These are phyloP conservation scores for Boletus mariae DNA, from an alignment of 1,284 basidiomycete species.

Conservation along the genomic window DNA sequence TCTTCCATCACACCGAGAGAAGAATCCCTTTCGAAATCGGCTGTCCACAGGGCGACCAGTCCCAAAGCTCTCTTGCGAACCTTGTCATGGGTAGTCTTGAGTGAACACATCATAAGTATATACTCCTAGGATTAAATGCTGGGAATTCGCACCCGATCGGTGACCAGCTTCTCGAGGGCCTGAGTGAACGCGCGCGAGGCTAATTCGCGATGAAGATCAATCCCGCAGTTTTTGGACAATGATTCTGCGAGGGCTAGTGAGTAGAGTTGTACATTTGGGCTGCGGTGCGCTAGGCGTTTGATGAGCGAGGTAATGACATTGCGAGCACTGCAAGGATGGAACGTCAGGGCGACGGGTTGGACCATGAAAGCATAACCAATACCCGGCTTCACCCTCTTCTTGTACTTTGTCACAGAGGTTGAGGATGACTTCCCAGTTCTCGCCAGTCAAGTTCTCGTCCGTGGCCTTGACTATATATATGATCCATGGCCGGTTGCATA, in stretches of 20 bases:
- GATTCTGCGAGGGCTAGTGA: constrained; percentile 85
- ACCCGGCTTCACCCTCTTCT: constrained; percentile 85
- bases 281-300: constrained; percentile 91
- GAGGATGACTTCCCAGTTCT: constrained; percentile 95
- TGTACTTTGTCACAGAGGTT: constrained; percentile 96
- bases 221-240: constrained; percentile 87
- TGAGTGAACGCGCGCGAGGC: constrained; percentile 89
- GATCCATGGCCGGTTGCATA: not conserved
- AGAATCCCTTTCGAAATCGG: constrained; percentile 78
- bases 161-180: constrained; percentile 80
- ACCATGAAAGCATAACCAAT: constrained; percentile 23
- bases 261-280: constrained; percentile 95
- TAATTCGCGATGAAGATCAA: constrained; percentile 82
- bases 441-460: constrained; percentile 89
- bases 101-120: constrained; percentile 3
- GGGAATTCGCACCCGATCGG: constrained; percentile 65
- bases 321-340: constrained; percentile 60
- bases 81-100: constrained; percentile 83
- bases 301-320: constrained; percentile 83
- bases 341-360: constrained; percentile 15
- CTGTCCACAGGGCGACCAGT: constrained; percentile 82
- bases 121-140: not conserved
- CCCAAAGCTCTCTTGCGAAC: constrained; percentile 76
- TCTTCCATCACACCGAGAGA: constrained; percentile 90
- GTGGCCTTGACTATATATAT: constrained; percentile 77